phyloP scores from a whole-genome alignment of 495 filamentous ascomycete species.

The Trichoderma reesei region DNA sequence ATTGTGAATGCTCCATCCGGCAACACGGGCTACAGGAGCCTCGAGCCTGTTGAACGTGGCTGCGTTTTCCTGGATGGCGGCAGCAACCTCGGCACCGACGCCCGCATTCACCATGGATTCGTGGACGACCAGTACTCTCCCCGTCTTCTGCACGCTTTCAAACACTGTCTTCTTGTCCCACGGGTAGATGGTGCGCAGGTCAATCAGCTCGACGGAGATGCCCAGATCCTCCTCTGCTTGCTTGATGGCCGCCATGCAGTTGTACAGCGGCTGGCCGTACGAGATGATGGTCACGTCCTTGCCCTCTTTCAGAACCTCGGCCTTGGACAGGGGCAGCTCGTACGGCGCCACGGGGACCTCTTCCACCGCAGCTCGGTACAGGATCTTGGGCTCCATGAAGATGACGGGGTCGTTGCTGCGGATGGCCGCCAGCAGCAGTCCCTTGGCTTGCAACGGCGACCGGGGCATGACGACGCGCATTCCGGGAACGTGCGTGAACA shows the following conservation, averaged over 20 bases:
- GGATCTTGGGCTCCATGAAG: slow-evolving; percentile 94
- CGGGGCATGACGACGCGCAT: slow-evolving; percentile 83
- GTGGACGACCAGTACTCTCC: slow-evolving; percentile 84
- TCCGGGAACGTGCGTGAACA: slow-evolving; percentile 90
- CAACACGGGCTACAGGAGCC: slow-evolving; percentile 84
- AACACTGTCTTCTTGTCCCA: slow-evolving; percentile 86
- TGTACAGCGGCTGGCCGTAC: slow-evolving; percentile 88
- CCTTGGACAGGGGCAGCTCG: slow-evolving; percentile 75
- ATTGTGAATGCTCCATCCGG: slow-evolving; percentile 84
- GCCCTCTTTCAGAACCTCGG: slow-evolving; percentile 78
- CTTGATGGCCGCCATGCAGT: slow-evolving; percentile 68
- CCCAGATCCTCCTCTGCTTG: slow-evolving; percentile 74
- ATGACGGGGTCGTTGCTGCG: slow-evolving; percentile 80
- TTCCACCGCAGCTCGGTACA: slow-evolving; percentile 92
- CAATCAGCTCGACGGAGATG: slow-evolving; percentile 77
- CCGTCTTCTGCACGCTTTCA: slow-evolving; percentile 81
- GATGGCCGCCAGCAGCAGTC: slow-evolving; percentile 73
- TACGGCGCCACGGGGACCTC: slow-evolving; percentile 82
- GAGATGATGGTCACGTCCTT: slow-evolving; percentile 78
- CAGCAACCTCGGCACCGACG: slow-evolving; percentile 85
- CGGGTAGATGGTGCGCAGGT: slow-evolving; percentile 84
- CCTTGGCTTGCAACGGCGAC: slow-evolving; percentile 86
- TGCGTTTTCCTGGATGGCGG: slow-evolving; percentile 76
- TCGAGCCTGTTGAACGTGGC: slow-evolving; percentile 77
- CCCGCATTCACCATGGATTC: slow-evolving; percentile 95